Conservation (phyloP, 129 eudicot genomes). For the Gnaphalium uliginosum region DNA sequence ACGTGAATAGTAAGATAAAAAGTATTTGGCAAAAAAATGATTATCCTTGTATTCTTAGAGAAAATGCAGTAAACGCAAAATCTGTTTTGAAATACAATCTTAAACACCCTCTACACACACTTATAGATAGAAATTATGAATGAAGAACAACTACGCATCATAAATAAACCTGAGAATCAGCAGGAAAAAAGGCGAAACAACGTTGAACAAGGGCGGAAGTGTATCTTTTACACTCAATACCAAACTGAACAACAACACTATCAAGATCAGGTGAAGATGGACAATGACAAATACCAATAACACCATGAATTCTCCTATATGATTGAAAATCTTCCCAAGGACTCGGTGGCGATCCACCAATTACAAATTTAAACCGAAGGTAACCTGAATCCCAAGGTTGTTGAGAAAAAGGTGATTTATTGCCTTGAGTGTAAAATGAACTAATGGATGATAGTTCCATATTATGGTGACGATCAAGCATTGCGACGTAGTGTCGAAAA, state of each 20-base stretch:
- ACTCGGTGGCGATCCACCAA: conserved; percentile 75
- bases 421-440: conserved; percentile 84
- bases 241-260: conserved; percentile 45
- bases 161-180: conserved; percentile 70
- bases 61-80: too few relatives aligned
- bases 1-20: too few relatives aligned
- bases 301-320: conserved; percentile 67
- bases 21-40: too few relatives aligned
- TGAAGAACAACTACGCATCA: neutral
- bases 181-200: conserved; percentile 87
- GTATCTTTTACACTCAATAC: conserved; percentile 50
- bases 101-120: neutral
- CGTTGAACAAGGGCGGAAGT: conserved; percentile 63
- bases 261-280: conserved; percentile 80
- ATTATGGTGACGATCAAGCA: conserved; percentile 63
- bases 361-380: conserved; percentile 73
- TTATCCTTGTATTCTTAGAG: too few relatives aligned
- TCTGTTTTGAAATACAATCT: too few relatives aligned
- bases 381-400: conserved; percentile 84
- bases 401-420: conserved; percentile 75
- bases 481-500: conserved; percentile 73
- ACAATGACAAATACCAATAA: conserved; percentile 85
- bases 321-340: conserved; percentile 98
- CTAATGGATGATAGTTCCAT: conserved; percentile 70
- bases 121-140: too few relatives aligned